Base-by-base conservation (phyloP, 345 rosid genomes). In the Cochlearia excelsa region DNA sequence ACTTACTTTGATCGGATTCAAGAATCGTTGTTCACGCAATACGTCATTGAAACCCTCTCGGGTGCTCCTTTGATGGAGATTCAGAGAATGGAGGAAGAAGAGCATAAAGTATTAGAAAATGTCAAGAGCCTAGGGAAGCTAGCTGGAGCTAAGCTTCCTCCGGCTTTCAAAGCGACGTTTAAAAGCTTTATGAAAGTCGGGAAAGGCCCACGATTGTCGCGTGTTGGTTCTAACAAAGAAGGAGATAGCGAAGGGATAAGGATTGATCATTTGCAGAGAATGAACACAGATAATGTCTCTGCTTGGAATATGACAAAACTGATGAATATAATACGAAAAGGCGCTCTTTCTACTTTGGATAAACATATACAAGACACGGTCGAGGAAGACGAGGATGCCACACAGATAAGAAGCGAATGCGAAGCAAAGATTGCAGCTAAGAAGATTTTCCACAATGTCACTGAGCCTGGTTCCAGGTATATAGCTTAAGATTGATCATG, bases 291-390 rank as follows among this genome's bases (percentile, higher is more conserved):
- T 64, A 86, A 82, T 62, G 76, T 82, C 3, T 86, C 90, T 9
- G 88, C 88, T 0, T 86, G 95, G 95, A 84, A 75, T 51, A 79
- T 84, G 86, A 86, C 70, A 73, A 77, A 84, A 59, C 33, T 84
- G 73, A 76, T 84, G 74, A 77, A 75, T 7, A 63, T 84, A 31
- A 81, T 80, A 35, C 71, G 83, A 30, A 60, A 76, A 50, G 88
- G 93, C 28, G 23, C 23, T 16, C 23, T 16, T 16, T 16, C 23
- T 16, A 16, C 23, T 16, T 16, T 16, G 23, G 23, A 16, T 16
- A 16, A 16, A 16, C 23, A 16, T 16, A 16, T 16, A 16, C 23
- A 16, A 16, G 23, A 16, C 23, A 16, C 23, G 23, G 23, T 16
- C 23, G 23, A 16, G 23, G 23, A 16, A 16, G 23, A 16, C 23